Base-by-base conservation (phyloP, 2,329 filamentous ascomycete species). In the Hyphodiscus sp. region DNA sequence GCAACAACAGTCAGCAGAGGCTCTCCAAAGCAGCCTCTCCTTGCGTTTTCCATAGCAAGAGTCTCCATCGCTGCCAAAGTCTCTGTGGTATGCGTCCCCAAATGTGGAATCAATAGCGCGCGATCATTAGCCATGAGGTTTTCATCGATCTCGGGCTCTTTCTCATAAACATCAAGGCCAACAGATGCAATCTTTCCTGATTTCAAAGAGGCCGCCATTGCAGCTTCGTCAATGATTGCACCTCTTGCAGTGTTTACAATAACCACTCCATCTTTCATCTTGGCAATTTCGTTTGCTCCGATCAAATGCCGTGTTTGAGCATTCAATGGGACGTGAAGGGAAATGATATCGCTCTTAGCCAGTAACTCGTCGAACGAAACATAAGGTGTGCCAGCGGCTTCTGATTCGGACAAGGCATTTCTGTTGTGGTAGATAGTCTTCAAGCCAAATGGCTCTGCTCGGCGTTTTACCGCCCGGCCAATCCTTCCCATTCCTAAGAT, bases 221-320 rank as follows among this genome's bases (percentile, higher is more conserved):
- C 88, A 9, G 76, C 82, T 68, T 92, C 88, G 64, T 92, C 85
- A 61, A 92, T 85, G 56, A 92, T 80, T 41, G 86, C 86, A 29
- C 88, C 88, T 23, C 88, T 82, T 11, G 88, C 87, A 0, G 88
- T 91, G 71, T 92, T 92, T 64, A 92, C 77, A 20, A 92, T 77
- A 38, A 91, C 77, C 20, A 88, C 79, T 49, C 86, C 86, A n/a
- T 74, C 73, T 68, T 91, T 92, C 87, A 91, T 91, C 63, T 81
- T 78, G 42, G 73, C 74, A 65, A 92, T 88, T 64, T 91, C 80
- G 0, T 73, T 65, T 8, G 75, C 78, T 30, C 82, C 82, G 63
- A 92, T 88, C 63, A 85, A 85, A 67, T 91, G 87, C 19, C 78
- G 79, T 2, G 88, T 92, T 55, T 82, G 63, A 43, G 70, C 86